phyloP scores from a whole-genome alignment of 1,284 basidiomycete genomes.

The Athelia sp. region DNA sequence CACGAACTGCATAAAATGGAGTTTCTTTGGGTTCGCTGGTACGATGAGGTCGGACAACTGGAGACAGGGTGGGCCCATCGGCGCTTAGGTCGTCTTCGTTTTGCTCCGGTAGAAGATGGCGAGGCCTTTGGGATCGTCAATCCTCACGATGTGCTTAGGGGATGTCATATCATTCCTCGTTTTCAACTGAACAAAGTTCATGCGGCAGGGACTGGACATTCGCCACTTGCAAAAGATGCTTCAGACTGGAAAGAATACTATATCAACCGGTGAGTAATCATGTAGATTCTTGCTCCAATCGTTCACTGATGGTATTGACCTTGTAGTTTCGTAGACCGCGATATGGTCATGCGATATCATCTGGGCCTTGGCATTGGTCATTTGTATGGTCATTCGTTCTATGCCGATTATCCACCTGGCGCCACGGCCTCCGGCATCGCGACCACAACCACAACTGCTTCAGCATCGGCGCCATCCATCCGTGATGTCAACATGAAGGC shows the following conservation, averaged over 20 bases:
- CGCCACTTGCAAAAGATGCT: neutral
- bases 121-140: conserved; percentile 12
- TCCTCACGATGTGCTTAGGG: conserved; percentile 5
- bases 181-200: conserved; percentile 21
- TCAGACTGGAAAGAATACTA: conserved; percentile 12
- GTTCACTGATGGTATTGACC: too few species aligned
- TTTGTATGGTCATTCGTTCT: neutral
- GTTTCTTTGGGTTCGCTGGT: conserved; percentile 12
- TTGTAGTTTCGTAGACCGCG: conserved; percentile 10
- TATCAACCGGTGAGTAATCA: conserved; percentile 13
- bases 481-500: neutral
- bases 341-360: conserved; percentile 10
- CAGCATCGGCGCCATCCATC: too few species aligned
- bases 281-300: neutral
- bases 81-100: conserved; percentile 19
- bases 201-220: conserved; percentile 1
- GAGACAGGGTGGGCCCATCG: neutral
- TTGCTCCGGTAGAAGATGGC: conserved; percentile 3
- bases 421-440: too few species aligned
- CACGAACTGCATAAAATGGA: neutral
- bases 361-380: conserved; percentile 6
- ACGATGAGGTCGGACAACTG: conserved; percentile 5
- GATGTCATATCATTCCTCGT: conserved; percentile 10
- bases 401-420: too few species aligned
- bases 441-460: too few species aligned